Base-by-base conservation (phyloP, 106 monocot species). In the Apostasia ramifera region DNA sequence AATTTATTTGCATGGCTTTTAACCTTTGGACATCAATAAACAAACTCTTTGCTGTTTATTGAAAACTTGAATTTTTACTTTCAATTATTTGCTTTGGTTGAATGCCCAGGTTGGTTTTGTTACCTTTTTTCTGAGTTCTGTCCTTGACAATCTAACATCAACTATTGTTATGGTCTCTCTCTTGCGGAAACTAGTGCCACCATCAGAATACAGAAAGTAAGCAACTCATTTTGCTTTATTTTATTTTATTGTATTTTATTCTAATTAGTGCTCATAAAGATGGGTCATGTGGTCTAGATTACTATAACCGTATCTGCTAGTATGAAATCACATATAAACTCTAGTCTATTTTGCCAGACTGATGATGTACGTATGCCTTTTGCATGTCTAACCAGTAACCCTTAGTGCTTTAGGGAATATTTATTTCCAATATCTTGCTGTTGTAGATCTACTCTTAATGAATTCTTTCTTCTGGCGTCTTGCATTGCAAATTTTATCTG, bases 91-190 rank as follows among this genome's bases (percentile, higher is more conserved):
- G 12, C 40, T 44, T 46, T 75, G 61, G 48, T 49, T 70, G 42
- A 59, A 61, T 68, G 77, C 84, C 58, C 83, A 98, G 97, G 83
- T 98, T 70, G 97, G 97, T 66, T 77, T 98, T 79, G 89, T 92
- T 10, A 98, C 97, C 38, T 98, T 98, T 75, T 87, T 92, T 76
- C 78, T 98, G 45, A 98, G 97, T 71, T 85, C 97, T 41, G 81
- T 98, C 40, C 92, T 98, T 68, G 97, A 98, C 78, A 98, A 98
- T 78, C 74, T 98, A 50, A 98, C 97, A 41, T 92, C 97, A 55
- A 98, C 97, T 4, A 98, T 98, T 81, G 87, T 98, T 53, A 98
- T 98, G 97, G 89, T 98, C 3, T 98, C 97, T 46, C 78, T 98
- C 38, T 71, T 98, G 67, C 82, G 97, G 47, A 98, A 98, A 68